Conservation (phyloP, 2,329 filamentous ascomycete genomes). For the Dothiorella sarmentorum region DNA sequence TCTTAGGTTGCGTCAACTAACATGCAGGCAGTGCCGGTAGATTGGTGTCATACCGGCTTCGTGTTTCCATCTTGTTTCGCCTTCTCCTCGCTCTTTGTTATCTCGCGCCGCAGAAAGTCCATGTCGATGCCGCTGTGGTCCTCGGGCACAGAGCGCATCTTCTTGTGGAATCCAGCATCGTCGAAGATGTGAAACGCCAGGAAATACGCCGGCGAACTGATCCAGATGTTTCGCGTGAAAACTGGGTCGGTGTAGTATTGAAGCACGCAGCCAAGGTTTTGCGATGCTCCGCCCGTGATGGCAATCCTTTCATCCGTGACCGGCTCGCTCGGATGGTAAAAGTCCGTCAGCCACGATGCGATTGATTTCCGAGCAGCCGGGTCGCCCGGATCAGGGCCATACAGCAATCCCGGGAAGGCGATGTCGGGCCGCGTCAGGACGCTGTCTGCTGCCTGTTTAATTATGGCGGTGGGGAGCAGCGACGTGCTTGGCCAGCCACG, state of each 20-base stretch:
- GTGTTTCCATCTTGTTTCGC: conserved; percentile 37
- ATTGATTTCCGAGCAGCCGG: conserved; percentile 65
- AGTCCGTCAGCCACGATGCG: conserved; percentile 64
- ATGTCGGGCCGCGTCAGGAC: conserved; percentile 60
- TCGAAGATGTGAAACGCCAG: conserved; percentile 82
- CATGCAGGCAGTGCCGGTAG: neutral
- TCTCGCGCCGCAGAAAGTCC: conserved; percentile 51
- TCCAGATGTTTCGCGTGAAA: conserved; percentile 73
- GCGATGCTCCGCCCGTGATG: conserved; percentile 80
- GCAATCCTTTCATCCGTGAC: conserved; percentile 62
- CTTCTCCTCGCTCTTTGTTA: conserved; percentile 50
- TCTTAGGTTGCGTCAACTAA: conserved; percentile 32
- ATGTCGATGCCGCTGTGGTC: conserved; percentile 75
- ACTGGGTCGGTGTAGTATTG: conserved; percentile 76
- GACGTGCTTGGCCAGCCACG: conserved; percentile 64
- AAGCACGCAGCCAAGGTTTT: conserved; percentile 74
- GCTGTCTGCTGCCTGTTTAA: conserved; percentile 58
- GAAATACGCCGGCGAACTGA: conserved; percentile 79
- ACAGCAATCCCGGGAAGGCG: conserved; percentile 65
- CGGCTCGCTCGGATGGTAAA: conserved; percentile 51
- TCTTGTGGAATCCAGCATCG: conserved; percentile 69
- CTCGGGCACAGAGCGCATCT: conserved; percentile 68
- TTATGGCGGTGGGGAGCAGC: conserved; percentile 63
- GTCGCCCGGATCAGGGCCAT: conserved; percentile 76
- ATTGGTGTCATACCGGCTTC: conserved; percentile 40